Evolutionary conservation across 2,329 filamentous ascomycete genomes (phyloP), one percentile per base, ranked within the genome.

Genomic region (Nannizzia gypsea): DNA sequence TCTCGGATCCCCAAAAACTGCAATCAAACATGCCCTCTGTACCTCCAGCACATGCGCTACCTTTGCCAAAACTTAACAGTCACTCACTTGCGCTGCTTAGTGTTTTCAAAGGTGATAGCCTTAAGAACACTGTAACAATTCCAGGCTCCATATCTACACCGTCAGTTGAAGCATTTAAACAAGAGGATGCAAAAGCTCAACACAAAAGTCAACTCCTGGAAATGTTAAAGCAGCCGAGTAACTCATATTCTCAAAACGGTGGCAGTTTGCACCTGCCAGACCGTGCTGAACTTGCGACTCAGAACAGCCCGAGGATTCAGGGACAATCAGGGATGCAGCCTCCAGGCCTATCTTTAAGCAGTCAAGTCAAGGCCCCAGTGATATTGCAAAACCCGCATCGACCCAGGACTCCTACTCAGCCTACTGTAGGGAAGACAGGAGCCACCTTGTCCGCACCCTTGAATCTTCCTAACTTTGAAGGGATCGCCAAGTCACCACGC

Each of bases 41-140:
- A 31, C 83, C 83, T 1, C 76, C 80, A 36, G 80, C 83, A 70
- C 82, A 65, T 67, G 80, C 81, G 57, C 67, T 86, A 24, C 83
- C 83, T 15, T 75, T 79, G 42, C 81, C 82, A 5, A 81, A 79
- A 63, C 76, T 85, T 34, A 84, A 75, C 38, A 77, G 77, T 11
- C 82, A 86, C 67, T 77, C 81, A 1, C 73, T 81, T 61, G 76
- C 77, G n/a, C 69, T 86, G 36, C 71, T 86, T 56, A 81, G 80
- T 64, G 76, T 80, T 1, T 84, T 86, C 73, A 84, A 79, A 64
- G 67, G 68, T 36, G 66, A 70, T 6, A 64, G 64, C 24, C 59
- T 64, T 13, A 69, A 69, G 55, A 67, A 68, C 1, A 64, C 69
- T 6, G 68, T 67, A 57, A 57, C 63, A 6, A 9, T 66, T 2